Evolutionary conservation across 495 filamentous ascomycete species (phyloP).

Genomic region (Achaetomiella virescens): DNA sequence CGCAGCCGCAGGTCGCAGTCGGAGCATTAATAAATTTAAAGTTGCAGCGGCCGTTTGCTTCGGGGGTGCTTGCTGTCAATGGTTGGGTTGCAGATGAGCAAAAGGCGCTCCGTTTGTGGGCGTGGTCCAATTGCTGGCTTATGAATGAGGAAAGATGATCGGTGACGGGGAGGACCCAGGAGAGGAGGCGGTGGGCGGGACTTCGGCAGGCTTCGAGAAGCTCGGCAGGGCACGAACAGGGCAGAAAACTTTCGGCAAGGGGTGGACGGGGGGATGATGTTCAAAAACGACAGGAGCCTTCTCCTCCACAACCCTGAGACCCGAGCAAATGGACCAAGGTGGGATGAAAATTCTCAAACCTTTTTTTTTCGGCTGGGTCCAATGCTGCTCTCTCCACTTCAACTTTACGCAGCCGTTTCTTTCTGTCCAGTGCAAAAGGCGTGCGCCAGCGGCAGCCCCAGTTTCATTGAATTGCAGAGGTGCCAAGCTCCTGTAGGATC

Average conservation of each 20-base stretch:
- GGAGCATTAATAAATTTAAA: no score
- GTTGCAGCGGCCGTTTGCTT: slow-evolving; percentile 4
- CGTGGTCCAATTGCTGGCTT: neutral
- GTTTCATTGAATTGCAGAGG: no score
- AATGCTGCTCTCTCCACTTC: neutral
- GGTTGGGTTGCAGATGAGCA: neutral
- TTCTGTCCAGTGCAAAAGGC: neutral
- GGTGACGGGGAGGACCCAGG: neutral
- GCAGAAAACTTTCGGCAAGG: neutral
- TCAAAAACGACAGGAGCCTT: neutral
- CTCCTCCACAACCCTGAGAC: slow-evolving; percentile 3
- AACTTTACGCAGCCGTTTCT: neutral
- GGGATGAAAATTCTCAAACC: neutral
- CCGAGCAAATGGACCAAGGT: slow-evolving; percentile 10
- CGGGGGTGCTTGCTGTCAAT: neutral
- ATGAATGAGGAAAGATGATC: neutral
- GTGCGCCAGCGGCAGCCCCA: no score
- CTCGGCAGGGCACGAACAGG: slow-evolving; percentile 8
- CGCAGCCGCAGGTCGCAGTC: neutral
- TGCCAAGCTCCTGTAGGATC: no score
- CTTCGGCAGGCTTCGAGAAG: slow-evolving; percentile 15
- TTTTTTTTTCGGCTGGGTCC: neutral
- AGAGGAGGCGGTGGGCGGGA: slow-evolving; percentile 6
- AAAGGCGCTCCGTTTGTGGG: neutral
- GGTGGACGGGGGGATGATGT: slow-evolving; percentile 1